These are phyloP conservation scores for Rhizopogon rudus DNA, from an alignment of 768 basidiomycete species.

Conservation along the genomic window DNA sequence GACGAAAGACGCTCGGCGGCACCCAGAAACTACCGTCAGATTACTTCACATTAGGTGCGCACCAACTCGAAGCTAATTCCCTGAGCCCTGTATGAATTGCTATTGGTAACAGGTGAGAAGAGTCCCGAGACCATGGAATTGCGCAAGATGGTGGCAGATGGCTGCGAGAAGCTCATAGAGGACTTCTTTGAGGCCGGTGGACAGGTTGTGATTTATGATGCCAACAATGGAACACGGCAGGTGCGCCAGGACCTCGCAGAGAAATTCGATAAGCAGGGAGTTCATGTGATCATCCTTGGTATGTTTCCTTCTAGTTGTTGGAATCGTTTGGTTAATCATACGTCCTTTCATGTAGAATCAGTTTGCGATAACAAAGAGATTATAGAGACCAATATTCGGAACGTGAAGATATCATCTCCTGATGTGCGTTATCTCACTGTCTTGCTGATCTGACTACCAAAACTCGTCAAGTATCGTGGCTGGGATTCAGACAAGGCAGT, in stretches of 20 bases:
- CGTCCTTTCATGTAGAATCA: slow-evolving; percentile 53
- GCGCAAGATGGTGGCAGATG: slow-evolving; percentile 65
- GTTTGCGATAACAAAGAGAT: slow-evolving; percentile 89
- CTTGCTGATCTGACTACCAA: slow-evolving; percentile 1
- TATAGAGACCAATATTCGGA: slow-evolving; percentile 91
- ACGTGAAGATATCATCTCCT: slow-evolving; percentile 96
- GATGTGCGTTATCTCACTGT: slow-evolving; percentile 56
- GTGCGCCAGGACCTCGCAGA: slow-evolving; percentile 69
- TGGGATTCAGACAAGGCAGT: slow-evolving; percentile 95
- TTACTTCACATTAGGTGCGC: slow-evolving; percentile 81
- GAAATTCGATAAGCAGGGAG: slow-evolving; percentile 79
- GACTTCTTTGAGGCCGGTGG: slow-evolving; percentile 84
- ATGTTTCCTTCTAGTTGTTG: slow-evolving; percentile 13
- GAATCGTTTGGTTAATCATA: slow-evolving; percentile 4
- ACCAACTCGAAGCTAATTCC: not conserved
- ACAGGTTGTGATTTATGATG: slow-evolving; percentile 98
- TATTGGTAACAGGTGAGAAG: slow-evolving; percentile 57
- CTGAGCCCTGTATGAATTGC: not conserved
- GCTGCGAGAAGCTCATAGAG: slow-evolving; percentile 87
- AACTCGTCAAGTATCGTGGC: slow-evolving; percentile 63
- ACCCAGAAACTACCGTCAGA: slow-evolving; percentile 86
- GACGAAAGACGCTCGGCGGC: slow-evolving; percentile 83
- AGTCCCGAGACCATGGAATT: slow-evolving; percentile 75
- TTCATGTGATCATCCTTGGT: slow-evolving; percentile 95
- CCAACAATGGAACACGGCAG: slow-evolving; percentile 81